Evolutionary conservation across 1,139 yeast species (phyloP).

Genomic region (Sugiyamaella xylanicola): DNA sequence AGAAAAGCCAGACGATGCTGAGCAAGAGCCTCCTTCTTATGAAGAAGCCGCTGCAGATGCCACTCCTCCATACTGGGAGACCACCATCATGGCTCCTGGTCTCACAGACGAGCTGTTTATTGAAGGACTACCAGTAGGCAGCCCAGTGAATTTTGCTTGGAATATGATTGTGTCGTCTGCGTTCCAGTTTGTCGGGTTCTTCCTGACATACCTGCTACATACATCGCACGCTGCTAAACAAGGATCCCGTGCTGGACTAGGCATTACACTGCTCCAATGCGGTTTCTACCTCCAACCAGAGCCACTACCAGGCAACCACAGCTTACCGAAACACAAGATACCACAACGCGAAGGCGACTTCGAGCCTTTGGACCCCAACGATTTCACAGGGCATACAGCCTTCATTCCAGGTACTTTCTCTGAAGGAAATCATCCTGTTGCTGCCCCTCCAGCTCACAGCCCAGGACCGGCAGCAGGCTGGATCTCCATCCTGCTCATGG

Average conservation of each 20-base stretch:
- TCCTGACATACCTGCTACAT: slow-evolving; percentile 85
- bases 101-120: slow-evolving; percentile 85
- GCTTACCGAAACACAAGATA: slow-evolving; percentile 39
- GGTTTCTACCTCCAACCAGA: slow-evolving; percentile 72
- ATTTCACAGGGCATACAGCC: slow-evolving; percentile 37
- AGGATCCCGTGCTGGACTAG: slow-evolving; percentile 93
- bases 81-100: slow-evolving; percentile 80
- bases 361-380: slow-evolving; percentile 44
- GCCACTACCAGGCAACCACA: slow-evolving; percentile 33
- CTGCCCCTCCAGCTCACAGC: slow-evolving; percentile 19
- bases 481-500: slow-evolving; percentile 59
- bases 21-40: slow-evolving; percentile 74
- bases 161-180: slow-evolving; percentile 83
- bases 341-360: slow-evolving; percentile 47
- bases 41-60: slow-evolving; percentile 96
- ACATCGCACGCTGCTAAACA: slow-evolving; percentile 97
- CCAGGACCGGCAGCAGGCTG: slow-evolving; percentile 27
- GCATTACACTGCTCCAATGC: slow-evolving; percentile 76
- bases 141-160: slow-evolving; percentile 84
- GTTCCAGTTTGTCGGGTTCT: slow-evolving; percentile 91
- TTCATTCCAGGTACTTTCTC: slow-evolving; percentile 42
- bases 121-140: slow-evolving; percentile 97
- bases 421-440: slow-evolving; percentile 23
- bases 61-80: slow-evolving; percentile 97
- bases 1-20: slow-evolving; percentile 45